Conservation (phyloP, 2,329 filamentous ascomycete species). For the Bipolaris cookei region DNA sequence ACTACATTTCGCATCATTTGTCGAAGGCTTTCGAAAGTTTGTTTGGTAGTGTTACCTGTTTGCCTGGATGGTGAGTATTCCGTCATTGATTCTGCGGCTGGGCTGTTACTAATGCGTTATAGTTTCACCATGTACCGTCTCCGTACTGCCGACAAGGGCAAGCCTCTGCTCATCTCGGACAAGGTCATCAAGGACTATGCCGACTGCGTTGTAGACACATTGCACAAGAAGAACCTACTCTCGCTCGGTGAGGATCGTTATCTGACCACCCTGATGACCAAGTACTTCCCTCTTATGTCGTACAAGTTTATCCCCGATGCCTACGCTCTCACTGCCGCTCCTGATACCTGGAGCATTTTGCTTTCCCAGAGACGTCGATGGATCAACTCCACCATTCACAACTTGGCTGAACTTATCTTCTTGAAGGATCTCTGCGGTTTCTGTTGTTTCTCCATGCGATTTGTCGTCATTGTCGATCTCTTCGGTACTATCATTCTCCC, state of each 20-base stretch:
- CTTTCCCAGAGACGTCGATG: constrained; percentile 97
- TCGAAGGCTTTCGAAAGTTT: constrained; percentile 97
- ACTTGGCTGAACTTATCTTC: constrained; percentile 86
- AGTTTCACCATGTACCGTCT: constrained; percentile 99
- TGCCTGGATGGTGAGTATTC: constrained; percentile 89
- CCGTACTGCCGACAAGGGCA: constrained; percentile 90
- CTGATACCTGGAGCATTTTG: constrained; percentile 90
- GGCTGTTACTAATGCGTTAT: constrained; percentile 23
- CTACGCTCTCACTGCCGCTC: constrained; percentile 90
- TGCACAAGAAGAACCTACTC: constrained; percentile 93
- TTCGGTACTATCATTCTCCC: constrained; percentile 91
- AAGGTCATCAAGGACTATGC: constrained; percentile 86
- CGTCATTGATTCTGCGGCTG: background rate
- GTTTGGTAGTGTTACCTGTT: constrained; percentile 97
- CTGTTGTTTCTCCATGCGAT: constrained; percentile 98
- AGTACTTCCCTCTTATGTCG: constrained; percentile 92
- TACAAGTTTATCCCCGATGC: constrained; percentile 97
- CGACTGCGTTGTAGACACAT: constrained; percentile 86
- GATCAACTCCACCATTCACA: constrained; percentile 99
- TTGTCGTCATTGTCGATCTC: constrained; percentile 93
- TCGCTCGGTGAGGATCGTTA: constrained; percentile 97
- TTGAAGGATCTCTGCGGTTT: constrained; percentile 96
- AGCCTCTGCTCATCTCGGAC: constrained; percentile 91
- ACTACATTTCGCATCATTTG: constrained; percentile 97
- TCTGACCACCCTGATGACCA: constrained; percentile 96